Evolutionary conservation across 495 filamentous ascomycete genomes (phyloP).

Genomic region (Diplogelasinospora grovesii): DNA sequence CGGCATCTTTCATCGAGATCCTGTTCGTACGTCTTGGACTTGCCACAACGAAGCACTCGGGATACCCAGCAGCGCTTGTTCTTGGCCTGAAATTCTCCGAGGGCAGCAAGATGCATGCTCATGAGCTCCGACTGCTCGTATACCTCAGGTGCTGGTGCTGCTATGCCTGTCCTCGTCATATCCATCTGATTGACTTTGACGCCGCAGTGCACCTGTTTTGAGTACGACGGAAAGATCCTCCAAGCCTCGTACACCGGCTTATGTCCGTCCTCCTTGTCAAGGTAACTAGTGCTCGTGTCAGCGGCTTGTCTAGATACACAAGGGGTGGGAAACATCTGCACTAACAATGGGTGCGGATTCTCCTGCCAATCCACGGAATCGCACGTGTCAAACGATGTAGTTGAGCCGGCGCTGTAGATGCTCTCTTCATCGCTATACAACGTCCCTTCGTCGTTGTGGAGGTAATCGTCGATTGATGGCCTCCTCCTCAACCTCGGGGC

Average conservation of each 20-base stretch:
- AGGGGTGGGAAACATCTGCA: no score
- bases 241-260: constrained; percentile 11
- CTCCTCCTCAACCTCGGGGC: neutral
- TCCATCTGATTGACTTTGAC: neutral
- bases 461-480: no score
- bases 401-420: constrained; percentile 1
- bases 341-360: no score
- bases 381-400: neutral
- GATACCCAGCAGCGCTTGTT: constrained; percentile 13
- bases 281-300: constrained; percentile 4
- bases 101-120: constrained; percentile 11
- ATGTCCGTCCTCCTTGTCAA: neutral
- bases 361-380: no score
- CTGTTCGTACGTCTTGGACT: constrained; percentile 20
- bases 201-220: no score
- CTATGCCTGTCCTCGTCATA: neutral
- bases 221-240: no score
- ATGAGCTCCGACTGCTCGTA: constrained; percentile 13
- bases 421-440: neutral
- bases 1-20: constrained; percentile 17
- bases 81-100: constrained; percentile 14
- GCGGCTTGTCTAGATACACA: no score
- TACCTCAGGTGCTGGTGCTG: neutral
- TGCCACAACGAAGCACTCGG: constrained; percentile 8
- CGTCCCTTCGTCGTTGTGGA: constrained; percentile 9